Percentiles rank a stretch among this genome's conserved stretches.
These are phyloP conservation scores for Cyberlindnera mississippiensis DNA, from an alignment of 805 yeast species.

Conservation along the genomic window DNA sequence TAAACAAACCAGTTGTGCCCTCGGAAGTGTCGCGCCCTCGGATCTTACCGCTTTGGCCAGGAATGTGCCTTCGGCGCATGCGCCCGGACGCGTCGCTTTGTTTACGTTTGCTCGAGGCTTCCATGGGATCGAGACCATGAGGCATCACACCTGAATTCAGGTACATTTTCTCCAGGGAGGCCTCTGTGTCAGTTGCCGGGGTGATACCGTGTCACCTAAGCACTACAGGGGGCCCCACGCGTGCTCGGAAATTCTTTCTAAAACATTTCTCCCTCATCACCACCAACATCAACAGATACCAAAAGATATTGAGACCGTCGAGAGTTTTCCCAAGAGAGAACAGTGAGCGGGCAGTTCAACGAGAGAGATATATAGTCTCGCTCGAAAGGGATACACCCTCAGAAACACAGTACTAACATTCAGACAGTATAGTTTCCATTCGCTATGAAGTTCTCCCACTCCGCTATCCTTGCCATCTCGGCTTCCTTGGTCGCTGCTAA, in stretches of 20 bases:
- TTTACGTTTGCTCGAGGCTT: not conserved
- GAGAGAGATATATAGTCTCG: too few relatives aligned
- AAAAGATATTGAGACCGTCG: too few relatives aligned
- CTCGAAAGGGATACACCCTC: too few relatives aligned
- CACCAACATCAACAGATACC: too few relatives aligned
- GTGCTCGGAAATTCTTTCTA: too few relatives aligned
- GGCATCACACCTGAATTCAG: not conserved
- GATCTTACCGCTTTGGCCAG: not conserved
- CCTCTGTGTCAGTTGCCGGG: not conserved
- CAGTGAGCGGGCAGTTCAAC: too few relatives aligned
- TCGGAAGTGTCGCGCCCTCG: slow-evolving; percentile 2
- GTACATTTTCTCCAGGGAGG: too few relatives aligned
- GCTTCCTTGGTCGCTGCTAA: slow-evolving; percentile 8
- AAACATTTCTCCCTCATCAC: too few relatives aligned
- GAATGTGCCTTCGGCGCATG: not conserved
- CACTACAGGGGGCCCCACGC: too few relatives aligned
- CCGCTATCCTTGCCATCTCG: slow-evolving; percentile 15
- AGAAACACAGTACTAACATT: slow-evolving; percentile 7
- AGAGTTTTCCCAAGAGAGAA: too few relatives aligned
- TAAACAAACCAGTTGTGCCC: not conserved
- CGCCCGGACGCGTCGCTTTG: not conserved
- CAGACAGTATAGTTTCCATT: not conserved
- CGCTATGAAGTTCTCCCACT: slow-evolving; percentile 15
- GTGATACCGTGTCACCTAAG: too few relatives aligned
- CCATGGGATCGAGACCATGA: not conserved